A percentile compares a stretch with the other conserved stretches of the same genome.
phyloP scores from a whole-genome alignment of 805 yeast genomes.

The Sungouiella blattae region DNA sequence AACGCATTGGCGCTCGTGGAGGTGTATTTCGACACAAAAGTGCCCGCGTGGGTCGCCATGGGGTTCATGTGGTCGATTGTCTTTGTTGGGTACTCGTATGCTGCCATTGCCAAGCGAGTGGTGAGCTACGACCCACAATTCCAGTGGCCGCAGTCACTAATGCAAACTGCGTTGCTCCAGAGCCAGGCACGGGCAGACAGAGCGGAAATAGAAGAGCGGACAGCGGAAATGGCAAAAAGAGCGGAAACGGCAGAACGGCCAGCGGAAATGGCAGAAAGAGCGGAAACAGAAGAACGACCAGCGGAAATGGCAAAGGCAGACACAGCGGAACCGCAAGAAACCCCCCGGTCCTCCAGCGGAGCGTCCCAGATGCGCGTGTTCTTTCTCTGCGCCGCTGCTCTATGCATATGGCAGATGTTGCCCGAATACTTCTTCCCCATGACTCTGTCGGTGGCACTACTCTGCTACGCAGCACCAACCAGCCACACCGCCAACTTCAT shows the following conservation, averaged over 20 bases:
- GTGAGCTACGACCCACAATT: constrained; percentile 48
- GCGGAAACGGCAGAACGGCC: not conserved
- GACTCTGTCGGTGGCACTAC: constrained; percentile 45
- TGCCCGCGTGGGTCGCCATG: constrained; percentile 32
- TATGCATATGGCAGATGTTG: constrained; percentile 42
- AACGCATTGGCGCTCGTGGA: constrained; percentile 46
- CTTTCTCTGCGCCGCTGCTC: constrained; percentile 23
- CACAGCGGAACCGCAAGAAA: too few relatives aligned
- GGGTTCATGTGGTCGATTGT: constrained; percentile 51
- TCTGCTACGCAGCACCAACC: constrained; percentile 48
- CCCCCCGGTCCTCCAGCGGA: not conserved
- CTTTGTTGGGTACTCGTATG: constrained; percentile 51
- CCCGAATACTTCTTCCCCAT: constrained; percentile 49
- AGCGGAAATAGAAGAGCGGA: not conserved
- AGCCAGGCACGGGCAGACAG: constrained; percentile 16
- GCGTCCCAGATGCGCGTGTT: constrained; percentile 37
- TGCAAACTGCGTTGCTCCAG: constrained; percentile 40
- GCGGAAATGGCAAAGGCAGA: not conserved
- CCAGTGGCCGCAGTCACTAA: constrained; percentile 47
- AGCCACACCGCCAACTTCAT: constrained; percentile 39
- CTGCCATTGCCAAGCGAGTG: constrained; percentile 45
- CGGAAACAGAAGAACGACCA: not conserved
- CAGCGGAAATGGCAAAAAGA: not conserved
- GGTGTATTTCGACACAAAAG: constrained; percentile 36
- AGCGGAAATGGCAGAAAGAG: not conserved